Evolutionary conservation across 1,284 basidiomycete genomes (phyloP).

Genomic region (Porogramme epimiltina): DNA sequence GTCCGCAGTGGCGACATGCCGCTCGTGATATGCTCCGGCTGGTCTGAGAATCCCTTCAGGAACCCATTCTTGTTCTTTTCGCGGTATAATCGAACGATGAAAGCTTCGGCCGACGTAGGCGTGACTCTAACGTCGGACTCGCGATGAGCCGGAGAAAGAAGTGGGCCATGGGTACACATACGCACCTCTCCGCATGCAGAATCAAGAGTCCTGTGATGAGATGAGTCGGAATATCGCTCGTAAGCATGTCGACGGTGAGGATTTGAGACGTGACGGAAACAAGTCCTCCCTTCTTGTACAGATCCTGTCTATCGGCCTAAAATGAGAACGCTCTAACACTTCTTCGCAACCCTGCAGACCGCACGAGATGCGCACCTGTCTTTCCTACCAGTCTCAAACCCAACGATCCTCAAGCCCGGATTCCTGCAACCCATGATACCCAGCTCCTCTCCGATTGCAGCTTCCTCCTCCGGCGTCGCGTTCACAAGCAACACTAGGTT

Average conservation of each 20-base stretch:
- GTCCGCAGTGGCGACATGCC: constrained; percentile 91
- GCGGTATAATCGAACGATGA: constrained; percentile 86
- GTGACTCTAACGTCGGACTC: constrained; percentile 63
- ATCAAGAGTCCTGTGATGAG: constrained; percentile 91
- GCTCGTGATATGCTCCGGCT: constrained; percentile 92
- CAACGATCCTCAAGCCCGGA: constrained; percentile 84
- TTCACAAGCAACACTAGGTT: constrained; percentile 89
- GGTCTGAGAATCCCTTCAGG: constrained; percentile 95
- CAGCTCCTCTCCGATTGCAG: constrained; percentile 90
- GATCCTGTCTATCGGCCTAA: constrained; percentile 62
- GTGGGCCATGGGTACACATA: background rate
- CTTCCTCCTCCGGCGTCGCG: constrained; percentile 86
- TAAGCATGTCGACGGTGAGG: constrained; percentile 91
- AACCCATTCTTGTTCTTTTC: constrained; percentile 89
- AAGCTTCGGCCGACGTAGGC: constrained; percentile 84
- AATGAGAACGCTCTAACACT: constrained; percentile 2
- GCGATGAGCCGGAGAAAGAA: constrained; percentile 65
- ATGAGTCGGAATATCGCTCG: constrained; percentile 80
- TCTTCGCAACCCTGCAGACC: too few species aligned
- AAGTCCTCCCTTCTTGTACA: constrained; percentile 89
- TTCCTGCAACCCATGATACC: constrained; percentile 89
- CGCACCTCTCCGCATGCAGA: constrained; percentile 87
- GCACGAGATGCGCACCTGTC: constrained; percentile 71
- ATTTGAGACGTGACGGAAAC: constrained; percentile 94
- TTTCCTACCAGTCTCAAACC: constrained; percentile 82